Evolutionary conservation across 352 stramenopile genomes (phyloP), one percentile per base, ranked within the genome.

Genomic region (Phytopythium aichiense): DNA sequence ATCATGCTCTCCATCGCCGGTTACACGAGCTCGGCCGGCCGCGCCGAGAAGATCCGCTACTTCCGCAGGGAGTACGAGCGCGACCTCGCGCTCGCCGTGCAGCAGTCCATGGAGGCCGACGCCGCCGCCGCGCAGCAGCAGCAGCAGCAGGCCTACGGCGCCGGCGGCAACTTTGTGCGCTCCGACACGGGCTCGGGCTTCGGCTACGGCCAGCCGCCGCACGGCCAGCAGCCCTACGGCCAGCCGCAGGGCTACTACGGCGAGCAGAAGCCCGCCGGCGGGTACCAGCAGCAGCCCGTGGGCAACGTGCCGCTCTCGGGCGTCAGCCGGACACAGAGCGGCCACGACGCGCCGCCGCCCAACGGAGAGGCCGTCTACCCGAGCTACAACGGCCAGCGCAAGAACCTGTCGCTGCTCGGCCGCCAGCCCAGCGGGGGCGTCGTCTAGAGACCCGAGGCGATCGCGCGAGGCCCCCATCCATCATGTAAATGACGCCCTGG

Each of bases 31-130:
- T 94, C 85, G 8, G 85, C 85, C 1, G 85, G 85, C 15, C 81
- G 85, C 13, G 85, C 85, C 0, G 85, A 94, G 56, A 94, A 94
- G 65, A 91, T 94, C 52, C 77, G 85, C 18, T 91, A 91, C 68
- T 94, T 92, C 68, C 79, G 85, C 15, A 90, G 91, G 53, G 77
- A 90, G 35, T 94, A 94, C 64, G 82, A 92, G 60, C 77, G 78
- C 12, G 83, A 94, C 56, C 61, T 94, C 50, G 83, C 79, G 2
- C 38, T 92, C 56, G 85, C 85, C 2, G 78, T 94, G 63, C 85
- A 94, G 65, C 76, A 88, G 60, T 91, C 81, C 15, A 71, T 89
- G 61, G 79, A 90, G 51, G 69, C 73, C 16, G 76, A 89, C 40
- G 63, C 66, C 4, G 62, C 74, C 6, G 68, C 71, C 22, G 61